These are phyloP conservation scores for Keqinozyma sinolaborantium DNA, from an alignment of 1,139 yeast species.

Conservation along the genomic window DNA sequence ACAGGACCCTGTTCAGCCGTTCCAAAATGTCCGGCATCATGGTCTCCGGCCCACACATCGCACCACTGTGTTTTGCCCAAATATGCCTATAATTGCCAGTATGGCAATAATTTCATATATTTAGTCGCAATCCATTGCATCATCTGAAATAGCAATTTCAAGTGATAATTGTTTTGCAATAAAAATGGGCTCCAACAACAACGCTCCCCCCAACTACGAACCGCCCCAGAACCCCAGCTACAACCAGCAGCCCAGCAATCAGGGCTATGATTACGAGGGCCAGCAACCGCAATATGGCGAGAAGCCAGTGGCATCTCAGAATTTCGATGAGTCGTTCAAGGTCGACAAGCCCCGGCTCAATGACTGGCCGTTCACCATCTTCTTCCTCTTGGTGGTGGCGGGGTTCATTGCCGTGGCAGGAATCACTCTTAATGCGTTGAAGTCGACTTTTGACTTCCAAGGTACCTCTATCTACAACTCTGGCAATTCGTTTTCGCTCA, in stretches of 20 bases:
- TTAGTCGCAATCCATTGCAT: too few species aligned
- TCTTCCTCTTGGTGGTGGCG: constrained; percentile 57
- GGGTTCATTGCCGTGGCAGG: constrained; percentile 76
- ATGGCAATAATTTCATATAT: too few species aligned
- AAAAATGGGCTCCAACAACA: constrained; percentile 8
- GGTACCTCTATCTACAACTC: constrained; percentile 67
- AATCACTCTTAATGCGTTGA: constrained; percentile 63
- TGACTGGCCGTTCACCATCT: constrained; percentile 68
- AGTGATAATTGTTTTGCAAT: background rate
- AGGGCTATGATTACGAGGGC: constrained; percentile 20
- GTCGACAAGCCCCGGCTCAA: constrained; percentile 63
- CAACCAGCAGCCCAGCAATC: constrained; percentile 5
- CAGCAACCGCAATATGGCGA: constrained; percentile 22
- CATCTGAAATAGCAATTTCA: background rate
- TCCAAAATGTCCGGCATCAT: too few species aligned
- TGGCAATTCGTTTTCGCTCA: constrained; percentile 54
- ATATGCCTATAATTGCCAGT: too few species aligned
- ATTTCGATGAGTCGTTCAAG: constrained; percentile 65
- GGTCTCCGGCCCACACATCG: too few species aligned
- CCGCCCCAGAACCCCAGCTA: constrained; percentile 3
- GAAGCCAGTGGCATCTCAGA: constrained; percentile 30
- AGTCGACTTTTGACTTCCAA: constrained; percentile 47
- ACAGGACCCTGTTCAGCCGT: too few species aligned
- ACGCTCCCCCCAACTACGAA: constrained; percentile 7
- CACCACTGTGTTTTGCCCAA: too few species aligned